A percentile compares a stretch with the other conserved stretches of the same genome.
These are phyloP conservation scores for Penicillium canariense DNA, from an alignment of 495 filamentous ascomycete species.

Conservation along the genomic window DNA sequence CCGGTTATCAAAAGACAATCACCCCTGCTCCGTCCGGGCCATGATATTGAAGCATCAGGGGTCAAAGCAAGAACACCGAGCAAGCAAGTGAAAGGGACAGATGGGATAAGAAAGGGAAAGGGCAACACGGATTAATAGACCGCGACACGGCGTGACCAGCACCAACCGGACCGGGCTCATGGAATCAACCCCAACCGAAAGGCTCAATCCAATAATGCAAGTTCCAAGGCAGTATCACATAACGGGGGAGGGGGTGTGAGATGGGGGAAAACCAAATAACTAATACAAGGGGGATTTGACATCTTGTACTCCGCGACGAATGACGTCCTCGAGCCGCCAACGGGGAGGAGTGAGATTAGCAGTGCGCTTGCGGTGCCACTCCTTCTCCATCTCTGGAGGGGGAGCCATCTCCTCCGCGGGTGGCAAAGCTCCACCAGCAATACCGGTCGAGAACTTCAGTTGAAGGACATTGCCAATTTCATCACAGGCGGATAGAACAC, in stretches of 20 bases:
- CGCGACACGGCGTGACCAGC: conserved; percentile 42
- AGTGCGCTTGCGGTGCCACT: conserved; percentile 46
- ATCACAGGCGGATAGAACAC: conserved; percentile 84
- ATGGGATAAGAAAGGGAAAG: conserved; percentile 5
- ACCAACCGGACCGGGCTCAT: conserved; percentile 39
- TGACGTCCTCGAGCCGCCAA: conserved; percentile 78
- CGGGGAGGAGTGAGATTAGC: conserved; percentile 64
- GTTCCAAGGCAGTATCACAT: conserved; percentile 21
- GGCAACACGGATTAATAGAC: conserved; percentile 16
- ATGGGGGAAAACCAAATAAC: conserved; percentile 6
- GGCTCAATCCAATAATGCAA: conserved; percentile 14
- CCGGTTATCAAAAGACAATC: neutral
- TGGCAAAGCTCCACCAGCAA: conserved; percentile 82
- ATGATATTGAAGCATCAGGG: neutral
- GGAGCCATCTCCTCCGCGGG: conserved; percentile 63
- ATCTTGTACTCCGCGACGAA: conserved; percentile 75
- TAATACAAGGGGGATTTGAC: conserved; percentile 63
- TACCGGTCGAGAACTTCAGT: conserved; percentile 91
- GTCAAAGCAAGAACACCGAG: conserved; percentile 10
- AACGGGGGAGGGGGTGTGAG: conserved; percentile 6
- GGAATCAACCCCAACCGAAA: conserved; percentile 15
- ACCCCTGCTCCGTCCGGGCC: neutral
- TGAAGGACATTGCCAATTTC: conserved; percentile 90
- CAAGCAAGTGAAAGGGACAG: conserved; percentile 10
- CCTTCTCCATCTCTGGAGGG: conserved; percentile 70